A percentile compares a stretch with the other conserved stretches of the same genome.
Conservation (phyloP, 768 basidiomycete genomes). For the Megacollybia marginata region DNA sequence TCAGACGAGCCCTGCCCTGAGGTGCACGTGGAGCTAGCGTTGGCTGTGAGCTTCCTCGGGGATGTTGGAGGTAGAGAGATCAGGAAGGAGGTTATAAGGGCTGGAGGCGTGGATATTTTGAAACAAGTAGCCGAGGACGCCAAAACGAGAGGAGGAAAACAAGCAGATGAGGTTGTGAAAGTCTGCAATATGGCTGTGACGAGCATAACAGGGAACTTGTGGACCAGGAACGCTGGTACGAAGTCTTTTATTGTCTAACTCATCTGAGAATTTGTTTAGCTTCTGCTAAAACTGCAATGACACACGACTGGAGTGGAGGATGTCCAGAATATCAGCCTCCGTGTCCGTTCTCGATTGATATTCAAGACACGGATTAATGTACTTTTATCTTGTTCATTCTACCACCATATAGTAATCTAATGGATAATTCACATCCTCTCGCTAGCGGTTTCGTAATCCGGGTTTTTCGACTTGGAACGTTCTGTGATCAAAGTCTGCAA, state of each 20-base stretch:
- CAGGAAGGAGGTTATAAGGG: conserved; percentile 19
- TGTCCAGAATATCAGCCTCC: conserved; percentile 8
- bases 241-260: not conserved
- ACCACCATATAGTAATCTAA: too few relatives aligned
- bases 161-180: conserved; percentile 14
- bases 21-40: conserved; percentile 16
- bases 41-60: conserved; percentile 14
- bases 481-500: conserved; percentile 25
- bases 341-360: conserved; percentile 1
- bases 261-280: conserved; percentile 1
- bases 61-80: conserved; percentile 20
- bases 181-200: conserved; percentile 18
- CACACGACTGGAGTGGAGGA: conserved; percentile 10
- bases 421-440: not conserved
- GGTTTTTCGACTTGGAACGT: conserved; percentile 19
- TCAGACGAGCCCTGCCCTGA: conserved; percentile 13
- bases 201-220: conserved; percentile 18
- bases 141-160: not conserved
- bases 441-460: not conserved
- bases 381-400: too few relatives aligned
- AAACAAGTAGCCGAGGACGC: conserved; percentile 9
- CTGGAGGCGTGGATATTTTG: conserved; percentile 19
- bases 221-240: conserved; percentile 18
- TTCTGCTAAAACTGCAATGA: conserved; percentile 9
- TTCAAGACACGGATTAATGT: too few relatives aligned